Evolutionary conservation across 73 alveolate species (phyloP).

Genomic region (Paramecium caudatum): DNA sequence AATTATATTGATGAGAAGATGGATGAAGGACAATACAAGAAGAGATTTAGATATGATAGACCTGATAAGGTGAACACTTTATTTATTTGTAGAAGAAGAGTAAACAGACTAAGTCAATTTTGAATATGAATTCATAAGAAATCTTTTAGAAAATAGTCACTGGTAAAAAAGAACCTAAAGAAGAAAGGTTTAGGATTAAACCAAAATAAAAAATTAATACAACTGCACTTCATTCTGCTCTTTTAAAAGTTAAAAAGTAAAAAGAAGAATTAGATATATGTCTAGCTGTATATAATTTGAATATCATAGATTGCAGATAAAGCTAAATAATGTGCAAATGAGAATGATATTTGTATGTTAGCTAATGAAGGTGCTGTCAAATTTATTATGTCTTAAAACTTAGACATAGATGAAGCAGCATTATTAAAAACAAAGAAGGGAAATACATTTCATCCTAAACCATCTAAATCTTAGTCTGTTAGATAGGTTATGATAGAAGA

Average conservation of each 20-base stretch:
- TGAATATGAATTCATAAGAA: slow-evolving; percentile 64
- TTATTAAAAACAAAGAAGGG: slow-evolving; percentile 32
- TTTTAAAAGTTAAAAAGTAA: slow-evolving; percentile 28
- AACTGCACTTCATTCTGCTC: slow-evolving; percentile 51
- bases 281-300: neutral
- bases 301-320: slow-evolving; percentile 58
- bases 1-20: slow-evolving; percentile 62
- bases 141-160: slow-evolving; percentile 12
- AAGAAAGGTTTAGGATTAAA: slow-evolving; percentile 40
- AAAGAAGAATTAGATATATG: slow-evolving; percentile 12
- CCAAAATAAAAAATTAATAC: slow-evolving; percentile 67
- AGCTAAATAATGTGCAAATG: slow-evolving; percentile 48
- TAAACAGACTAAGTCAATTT: slow-evolving; percentile 36
- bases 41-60: slow-evolving; percentile 61
- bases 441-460: slow-evolving; percentile 34
- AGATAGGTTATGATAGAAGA: slow-evolving; percentile 26
- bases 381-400: slow-evolving; percentile 14
- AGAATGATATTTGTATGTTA: slow-evolving; percentile 69
- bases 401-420: slow-evolving; percentile 42
- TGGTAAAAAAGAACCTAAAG: slow-evolving; percentile 60
- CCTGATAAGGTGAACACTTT: slow-evolving; percentile 14
- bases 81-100: slow-evolving; percentile 10
- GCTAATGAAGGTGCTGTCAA: slow-evolving; percentile 52
- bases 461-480: neutral
- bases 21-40: slow-evolving; percentile 67